A percentile compares a stretch with the other conserved stretches of the same genome.
phyloP scores from a whole-genome alignment of 2,329 filamentous ascomycete genomes.

The Diaporthe australafricana region DNA sequence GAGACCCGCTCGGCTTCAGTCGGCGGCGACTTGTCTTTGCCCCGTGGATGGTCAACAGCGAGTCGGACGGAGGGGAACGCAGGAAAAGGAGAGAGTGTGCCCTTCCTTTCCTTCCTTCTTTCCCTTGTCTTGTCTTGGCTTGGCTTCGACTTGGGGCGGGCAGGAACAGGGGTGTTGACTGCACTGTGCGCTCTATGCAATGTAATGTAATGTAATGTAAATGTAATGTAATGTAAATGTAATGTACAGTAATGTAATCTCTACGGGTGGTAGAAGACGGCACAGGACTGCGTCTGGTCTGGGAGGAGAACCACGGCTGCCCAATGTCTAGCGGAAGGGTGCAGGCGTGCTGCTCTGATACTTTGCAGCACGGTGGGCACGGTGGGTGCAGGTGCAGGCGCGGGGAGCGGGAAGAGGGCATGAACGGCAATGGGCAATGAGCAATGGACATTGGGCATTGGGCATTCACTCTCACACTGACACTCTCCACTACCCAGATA shows the following conservation, averaged over 20 bases:
- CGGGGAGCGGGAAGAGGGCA: slow-evolving; percentile 6
- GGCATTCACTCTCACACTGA: slow-evolving; percentile 10
- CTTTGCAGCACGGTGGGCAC: slow-evolving; percentile 1
- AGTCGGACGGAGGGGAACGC: slow-evolving; percentile 3
- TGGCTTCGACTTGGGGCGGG: slow-evolving; percentile 16
- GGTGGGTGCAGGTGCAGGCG: not conserved
- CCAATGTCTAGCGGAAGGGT: not conserved
- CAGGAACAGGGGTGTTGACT: slow-evolving; percentile 21
- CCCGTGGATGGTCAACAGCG: slow-evolving; percentile 11
- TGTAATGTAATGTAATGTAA: no score
- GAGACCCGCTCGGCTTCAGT: slow-evolving; percentile 24
- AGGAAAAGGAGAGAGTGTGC: slow-evolving; percentile 1
- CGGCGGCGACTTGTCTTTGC: slow-evolving; percentile 25
- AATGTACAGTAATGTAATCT: not conserved
- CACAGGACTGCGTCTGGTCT: no score
- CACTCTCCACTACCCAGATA: no score
- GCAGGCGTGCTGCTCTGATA: not conserved
- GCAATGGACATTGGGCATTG: slow-evolving; percentile 12
- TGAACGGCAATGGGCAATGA: no score
- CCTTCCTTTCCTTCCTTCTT: not conserved
- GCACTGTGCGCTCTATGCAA: slow-evolving; percentile 15
- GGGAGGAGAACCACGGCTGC: not conserved
- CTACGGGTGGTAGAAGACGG: not conserved
- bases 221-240: not conserved
- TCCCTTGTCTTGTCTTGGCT: slow-evolving; percentile 3